Evolutionary conservation across 1,284 basidiomycete genomes (phyloP).

Genomic region (Ceratobasidium sp.): DNA sequence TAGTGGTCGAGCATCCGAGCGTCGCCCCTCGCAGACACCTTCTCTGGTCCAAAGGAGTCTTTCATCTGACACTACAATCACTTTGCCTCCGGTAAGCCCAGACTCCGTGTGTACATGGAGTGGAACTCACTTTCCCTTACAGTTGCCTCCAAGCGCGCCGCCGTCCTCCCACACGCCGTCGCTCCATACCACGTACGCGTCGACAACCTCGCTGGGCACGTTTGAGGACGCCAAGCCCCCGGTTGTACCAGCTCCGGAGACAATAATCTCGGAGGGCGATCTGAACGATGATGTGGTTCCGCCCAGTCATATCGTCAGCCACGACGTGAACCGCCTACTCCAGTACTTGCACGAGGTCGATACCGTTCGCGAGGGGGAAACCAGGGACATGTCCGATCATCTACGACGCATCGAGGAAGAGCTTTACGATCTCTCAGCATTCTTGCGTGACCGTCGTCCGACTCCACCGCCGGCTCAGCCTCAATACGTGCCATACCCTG

Average conservation of each 20-base stretch:
- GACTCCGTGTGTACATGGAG: slow-evolving; percentile 49
- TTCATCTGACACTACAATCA: slow-evolving; percentile 16
- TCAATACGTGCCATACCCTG: slow-evolving; percentile 9
- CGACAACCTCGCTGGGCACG: slow-evolving; percentile 65
- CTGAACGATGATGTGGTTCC: slow-evolving; percentile 49
- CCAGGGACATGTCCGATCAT: slow-evolving; percentile 70
- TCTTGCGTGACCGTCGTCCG: slow-evolving; percentile 46
- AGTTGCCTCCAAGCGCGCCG: slow-evolving; percentile 56
- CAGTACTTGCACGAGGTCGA: slow-evolving; percentile 75
- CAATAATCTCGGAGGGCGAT: slow-evolving; percentile 60
- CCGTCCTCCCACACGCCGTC: slow-evolving; percentile 55
- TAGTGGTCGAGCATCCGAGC: neutral
- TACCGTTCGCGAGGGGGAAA: slow-evolving; percentile 69
- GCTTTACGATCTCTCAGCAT: slow-evolving; percentile 64
- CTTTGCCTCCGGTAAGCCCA: slow-evolving; percentile 30
- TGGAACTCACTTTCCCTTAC: slow-evolving; percentile 54
- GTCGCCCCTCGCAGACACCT: slow-evolving; percentile 31
- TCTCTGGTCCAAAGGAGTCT: slow-evolving; percentile 20
- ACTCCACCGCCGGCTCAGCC: slow-evolving; percentile 31
- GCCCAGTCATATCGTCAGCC: slow-evolving; percentile 64
- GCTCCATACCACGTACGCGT: slow-evolving; percentile 57
- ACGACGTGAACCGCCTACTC: slow-evolving; percentile 76
- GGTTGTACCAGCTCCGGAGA: slow-evolving; percentile 67
- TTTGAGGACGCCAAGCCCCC: too few relatives aligned
- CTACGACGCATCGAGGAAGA: slow-evolving; percentile 73